phyloP scores from a whole-genome alignment of 257 asterid species.

The Scutellaria barbata region DNA sequence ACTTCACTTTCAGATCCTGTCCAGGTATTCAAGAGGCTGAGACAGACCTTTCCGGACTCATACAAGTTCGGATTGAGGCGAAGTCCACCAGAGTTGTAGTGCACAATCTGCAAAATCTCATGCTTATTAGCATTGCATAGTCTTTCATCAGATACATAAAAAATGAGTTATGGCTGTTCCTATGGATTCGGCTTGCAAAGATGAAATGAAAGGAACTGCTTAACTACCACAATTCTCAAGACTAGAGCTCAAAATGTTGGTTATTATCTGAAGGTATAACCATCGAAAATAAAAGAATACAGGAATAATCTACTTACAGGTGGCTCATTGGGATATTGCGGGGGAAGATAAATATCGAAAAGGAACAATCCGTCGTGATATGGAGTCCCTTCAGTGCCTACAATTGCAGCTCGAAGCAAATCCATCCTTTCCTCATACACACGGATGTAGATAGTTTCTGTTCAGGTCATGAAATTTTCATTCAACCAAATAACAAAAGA shows the following conservation, averaged over 20 bases:
- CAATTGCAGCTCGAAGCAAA: conserved; percentile 79
- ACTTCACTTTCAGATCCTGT: conserved; percentile 79
- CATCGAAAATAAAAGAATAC: not conserved
- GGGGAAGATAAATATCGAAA: conserved; percentile 84
- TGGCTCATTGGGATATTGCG: conserved; percentile 84
- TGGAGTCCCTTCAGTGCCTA: conserved; percentile 91
- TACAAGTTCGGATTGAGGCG: conserved; percentile 92
- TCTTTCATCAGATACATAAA: not conserved
- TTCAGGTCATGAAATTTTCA: conserved; percentile 9
- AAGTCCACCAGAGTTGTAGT: conserved; percentile 90
- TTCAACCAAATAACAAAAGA: conserved; percentile 4
- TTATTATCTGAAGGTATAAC: not conserved
- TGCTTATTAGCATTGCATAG: not conserved
- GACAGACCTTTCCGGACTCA: conserved; percentile 87
- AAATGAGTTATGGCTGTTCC: not conserved
- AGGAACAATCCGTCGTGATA: conserved; percentile 89
- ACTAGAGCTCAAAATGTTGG: not conserved
- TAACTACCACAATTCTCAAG: not conserved
- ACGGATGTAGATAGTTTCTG: conserved; percentile 82
- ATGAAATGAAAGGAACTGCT: no score
- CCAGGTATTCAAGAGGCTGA: conserved; percentile 94
- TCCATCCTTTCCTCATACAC: conserved; percentile 82
- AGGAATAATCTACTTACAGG: conserved; percentile 63
- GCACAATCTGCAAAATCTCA: conserved; percentile 68
- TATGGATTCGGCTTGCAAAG: not conserved